Base-by-base conservation (phyloP, 257 asterid species). In the Eucommia ulmoides region DNA sequence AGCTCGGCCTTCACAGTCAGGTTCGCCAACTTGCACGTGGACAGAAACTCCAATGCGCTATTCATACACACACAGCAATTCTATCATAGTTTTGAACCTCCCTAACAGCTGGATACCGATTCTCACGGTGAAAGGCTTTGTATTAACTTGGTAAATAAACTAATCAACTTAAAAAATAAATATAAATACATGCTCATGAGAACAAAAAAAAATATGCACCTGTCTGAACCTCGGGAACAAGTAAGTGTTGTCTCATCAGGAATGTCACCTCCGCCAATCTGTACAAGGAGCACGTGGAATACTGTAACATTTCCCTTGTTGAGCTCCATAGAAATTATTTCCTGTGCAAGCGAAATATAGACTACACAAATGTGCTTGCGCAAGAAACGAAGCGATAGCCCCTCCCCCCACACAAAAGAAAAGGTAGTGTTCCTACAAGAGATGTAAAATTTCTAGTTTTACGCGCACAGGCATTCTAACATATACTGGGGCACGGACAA, bases 231-330 rank as follows among this genome's bases (percentile, higher is more conserved):
- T 21, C 83, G 84, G 57, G 94, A 72, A 68, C 98, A 91, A 53
- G 74, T 56, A 56, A 91, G 93, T 41, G 88, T 81, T 59, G 98
- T 85, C 65, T 85, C 96, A 55, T 82, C 96, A 61, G 98, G 96
- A 60, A 72, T 69, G 47, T 86, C 87, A 44, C 98, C 96, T 1
- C 86, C 86, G 45, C 98, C 98, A 70, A 83, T 77, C 98, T 91
- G 88, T 56, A 51, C 49, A 58, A 57, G 53, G 52, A 49, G 52
- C 51, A 59, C 41, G 63, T 19, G 54, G 64, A 59, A 23, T 60
- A 23, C 17, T 33, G 45, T 63, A 50, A 56, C 51, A 49, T n/a
- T 21, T 18, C 19, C 2, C 8, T 11, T n/a, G n/a, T n/a, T n/a
- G n/a, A n/a, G n/a, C n/a, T n/a, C n/a, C n/a, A n/a, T n/a, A n/a